Evolutionary conservation across 805 yeast species (phyloP), one percentile per base, ranked within the genome.

Genomic region (Wickerhamiella alocasiicola): DNA sequence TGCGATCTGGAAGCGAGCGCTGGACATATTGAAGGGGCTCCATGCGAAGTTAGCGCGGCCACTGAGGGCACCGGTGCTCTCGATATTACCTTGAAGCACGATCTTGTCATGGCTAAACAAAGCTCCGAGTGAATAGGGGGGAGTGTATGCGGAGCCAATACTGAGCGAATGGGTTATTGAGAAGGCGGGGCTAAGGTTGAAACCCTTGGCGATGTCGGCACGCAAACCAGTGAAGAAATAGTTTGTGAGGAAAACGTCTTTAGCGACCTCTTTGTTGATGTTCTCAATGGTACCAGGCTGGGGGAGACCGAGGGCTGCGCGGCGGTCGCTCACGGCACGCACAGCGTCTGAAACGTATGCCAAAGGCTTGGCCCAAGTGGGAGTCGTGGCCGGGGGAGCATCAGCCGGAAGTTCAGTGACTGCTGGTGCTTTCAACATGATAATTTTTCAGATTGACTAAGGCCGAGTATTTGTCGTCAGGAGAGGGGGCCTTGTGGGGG

Each of bases 211-310:
- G 54, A 91, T 73, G 63, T 91, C 98, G 44, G 97, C 98, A 61
- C 95, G 81, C 56, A 91, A 72, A 45, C 98, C 98, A 29, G 94
- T 79, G 71, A 88, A 88, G 63, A 79, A 77, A 67, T 82, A 81
- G 59, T 85, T 94, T 57, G 73, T 76, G 54, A 85, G 71, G 59
- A 91, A 84, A 24, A 88, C 96, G 59, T 88, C 97, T 64, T 87
- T 79, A 48, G 87, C 68, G 44, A 85, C 96, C 66, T 91, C 98
- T 66, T 83, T 82, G 67, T 78, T 79, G 61, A 88, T 68, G 67
- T 84, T 83, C 68, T 87, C 97, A 61, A 84, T 75, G 49, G 95
- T 80, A 51, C 97, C 97, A 44, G 98, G 98, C 66, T 85, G 83
- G 53, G 74, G 65, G 60, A 91, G 74, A 43, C 85, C 84, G 50